Evolutionary conservation across 805 yeast genomes (phyloP), one percentile per base, ranked within the genome.

Genomic region (Metschnikowia santaceciliae): DNA sequence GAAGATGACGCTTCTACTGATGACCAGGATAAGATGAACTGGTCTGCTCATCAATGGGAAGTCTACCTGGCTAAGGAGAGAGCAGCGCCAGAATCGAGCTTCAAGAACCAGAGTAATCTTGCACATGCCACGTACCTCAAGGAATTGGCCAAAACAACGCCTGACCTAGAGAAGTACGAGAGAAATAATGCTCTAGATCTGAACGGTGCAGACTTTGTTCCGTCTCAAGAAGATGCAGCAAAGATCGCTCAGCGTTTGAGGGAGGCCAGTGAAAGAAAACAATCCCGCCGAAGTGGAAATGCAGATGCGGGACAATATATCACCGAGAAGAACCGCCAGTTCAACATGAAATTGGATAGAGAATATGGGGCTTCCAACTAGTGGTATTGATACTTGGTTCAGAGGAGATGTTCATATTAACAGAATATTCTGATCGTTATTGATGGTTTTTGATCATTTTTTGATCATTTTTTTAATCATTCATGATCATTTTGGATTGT

Each of bases 251-350:
- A 57, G 1, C 55, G 61, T 17, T 64, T 71, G 30, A 63, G 63
- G 62, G 66, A 69, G 58, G 62, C 69, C 48, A 72, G 72, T 50
- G 67, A 62, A 59, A 67, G 68, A 32, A 66, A 67, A 32, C 57
- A 45, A 42, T 62, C 63, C 54, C 67, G 66, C 46, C 68, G 77
- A 58, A 67, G 77, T 55, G 67, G 65, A 10, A 71, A 62, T 3
- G 75, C 64, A 4, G 70, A 63, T 4, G 72, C 62, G 17, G 71
- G 69, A 4, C 71, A 78, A 30, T 77, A 69, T 64, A 80, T 88
- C 61, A 87, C 84, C 62, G 89, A 83, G 55, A 84, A 83, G 65
- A 88, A 88, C 71, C 79, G 77, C 61, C 84, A 84, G 57, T 88
- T 87, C 67, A 88, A 87, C 67, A 79, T 78, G 62, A 87, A 88